phyloP scores from a whole-genome alignment of 2,329 filamentous ascomycete species.

The Dothistroma septosporum region DNA sequence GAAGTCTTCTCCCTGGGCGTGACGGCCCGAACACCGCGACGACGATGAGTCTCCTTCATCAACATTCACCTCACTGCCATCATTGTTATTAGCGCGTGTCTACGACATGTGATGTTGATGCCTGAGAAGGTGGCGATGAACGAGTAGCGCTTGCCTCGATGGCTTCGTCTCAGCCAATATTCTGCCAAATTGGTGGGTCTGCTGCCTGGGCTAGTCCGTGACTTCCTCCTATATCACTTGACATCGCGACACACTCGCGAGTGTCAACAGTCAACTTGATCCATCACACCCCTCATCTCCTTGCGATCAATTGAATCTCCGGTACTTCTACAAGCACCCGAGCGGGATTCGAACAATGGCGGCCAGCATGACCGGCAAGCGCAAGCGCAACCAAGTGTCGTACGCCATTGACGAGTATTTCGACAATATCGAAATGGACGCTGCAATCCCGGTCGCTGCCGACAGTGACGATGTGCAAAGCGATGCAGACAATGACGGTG shows the following conservation, averaged over 20 bases:
- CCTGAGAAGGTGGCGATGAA: neutral
- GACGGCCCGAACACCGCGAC: neutral
- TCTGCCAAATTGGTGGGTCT: neutral
- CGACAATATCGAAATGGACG: conserved; percentile 10
- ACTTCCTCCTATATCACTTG: neutral
- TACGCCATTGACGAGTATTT: conserved; percentile 26
- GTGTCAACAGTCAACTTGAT: neutral
- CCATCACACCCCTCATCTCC: neutral
- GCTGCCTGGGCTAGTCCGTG: neutral
- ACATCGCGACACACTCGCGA: neutral
- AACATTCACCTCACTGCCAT: neutral
- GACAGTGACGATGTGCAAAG: neutral
- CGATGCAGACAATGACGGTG: neutral
- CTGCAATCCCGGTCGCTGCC: neutral
- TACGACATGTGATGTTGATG: neutral
- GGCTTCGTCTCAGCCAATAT: neutral
- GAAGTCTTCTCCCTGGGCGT: neutral
- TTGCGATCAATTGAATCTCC: neutral
- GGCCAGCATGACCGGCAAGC: conserved; percentile 19
- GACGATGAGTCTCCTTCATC: neutral
- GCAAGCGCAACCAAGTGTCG: conserved; percentile 28
- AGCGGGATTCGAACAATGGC: neutral
- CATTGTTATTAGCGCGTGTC: neutral
- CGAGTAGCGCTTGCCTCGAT: neutral
- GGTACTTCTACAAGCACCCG: neutral